Evolutionary conservation across 345 rosid species (phyloP), one percentile per base, ranked within the genome.

Genomic region (Geranium brycei): DNA sequence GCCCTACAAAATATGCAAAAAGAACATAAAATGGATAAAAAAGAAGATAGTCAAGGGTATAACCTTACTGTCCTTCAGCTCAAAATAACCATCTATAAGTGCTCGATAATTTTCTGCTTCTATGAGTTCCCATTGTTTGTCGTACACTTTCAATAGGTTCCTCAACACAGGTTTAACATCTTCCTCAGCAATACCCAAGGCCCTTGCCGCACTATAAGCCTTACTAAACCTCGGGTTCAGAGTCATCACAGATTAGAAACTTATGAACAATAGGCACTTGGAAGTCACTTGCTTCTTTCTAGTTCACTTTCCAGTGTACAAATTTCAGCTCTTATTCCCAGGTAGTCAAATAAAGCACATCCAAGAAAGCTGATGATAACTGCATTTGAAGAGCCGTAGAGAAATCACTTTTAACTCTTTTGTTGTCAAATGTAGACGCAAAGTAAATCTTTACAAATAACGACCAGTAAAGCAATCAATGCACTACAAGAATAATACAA

Each of bases 101-200:
- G 80, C 76, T 23, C 71, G 75, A 53, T 82, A 88, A 58, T 82
- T 73, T 60, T 91, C 89, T 32, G 79, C 69, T 79, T 77, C 88
- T 0, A 91, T 76, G 4, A 3, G 69, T 4, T 79, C 87, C 97
- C 97, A 91, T 7, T 81, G 83, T 28, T 31, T 69, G 17, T 70
- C 77, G 64, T 53, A 75, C 40, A 83, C 59, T 68, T 59, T 68
- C 38, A 78, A 60, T 0, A 91, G 82, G 57, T 78, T 8, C 71
- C 38, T 59, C 59, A 91, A 74, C 66, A 83, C 81, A 1, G 78
- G 74, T 62, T 66, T 75, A 53, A 78, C 77, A 78, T 83, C 81
- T 11, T 72, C 63, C 61, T 71, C 81, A 0, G 80, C 62, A 71
- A 88, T 75, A 4, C 75, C 80, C 30, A 86, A 57, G 30, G 74